phyloP scores from a whole-genome alignment of 2,329 filamentous ascomycete species.

The Conoideocrella luteorostrata region DNA sequence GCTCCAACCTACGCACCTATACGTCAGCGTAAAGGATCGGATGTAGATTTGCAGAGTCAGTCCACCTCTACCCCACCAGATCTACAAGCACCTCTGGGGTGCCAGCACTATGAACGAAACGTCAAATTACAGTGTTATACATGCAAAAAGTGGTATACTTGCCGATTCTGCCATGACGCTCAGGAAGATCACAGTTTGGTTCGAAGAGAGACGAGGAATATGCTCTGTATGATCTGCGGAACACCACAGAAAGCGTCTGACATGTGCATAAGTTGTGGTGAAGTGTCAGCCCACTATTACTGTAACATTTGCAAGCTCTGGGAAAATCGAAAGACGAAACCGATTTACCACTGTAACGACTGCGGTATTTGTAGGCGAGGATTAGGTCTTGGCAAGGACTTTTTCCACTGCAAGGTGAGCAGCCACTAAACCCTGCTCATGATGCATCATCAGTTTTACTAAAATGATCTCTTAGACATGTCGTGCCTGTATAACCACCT shows the following conservation, averaged over 20 bases:
- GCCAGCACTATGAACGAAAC: conserved; percentile 88
- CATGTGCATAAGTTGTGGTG: conserved; percentile 69
- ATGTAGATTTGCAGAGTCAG: conserved; percentile 31
- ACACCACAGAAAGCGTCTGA: conserved; percentile 78
- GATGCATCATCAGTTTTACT: not conserved
- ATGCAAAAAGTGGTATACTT: conserved; percentile 90
- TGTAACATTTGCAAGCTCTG: conserved; percentile 93
- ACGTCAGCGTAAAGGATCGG: conserved; percentile 39
- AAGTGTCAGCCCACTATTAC: conserved; percentile 79
- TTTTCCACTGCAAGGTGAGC: conserved; percentile 91
- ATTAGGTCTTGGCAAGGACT: conserved; percentile 89
- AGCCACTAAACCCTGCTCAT: not conserved
- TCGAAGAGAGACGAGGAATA: conserved; percentile 79
- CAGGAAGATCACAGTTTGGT: conserved; percentile 73
- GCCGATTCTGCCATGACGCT: conserved; percentile 87
- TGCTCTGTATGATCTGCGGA: conserved; percentile 95
- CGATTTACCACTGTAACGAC: conserved; percentile 92
- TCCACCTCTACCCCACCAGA: conserved; percentile 17
- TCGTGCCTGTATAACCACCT: conserved; percentile 88
- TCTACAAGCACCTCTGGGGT: conserved; percentile 57
- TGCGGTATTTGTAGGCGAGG: conserved; percentile 94
- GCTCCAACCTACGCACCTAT: conserved; percentile 59
- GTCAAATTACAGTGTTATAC: conserved; percentile 91
- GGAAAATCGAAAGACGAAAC: conserved; percentile 87
- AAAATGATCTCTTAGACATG: conserved; percentile 55